Base-by-base conservation (phyloP, 1,139 yeast genomes). In the Protomyces gravidus region DNA sequence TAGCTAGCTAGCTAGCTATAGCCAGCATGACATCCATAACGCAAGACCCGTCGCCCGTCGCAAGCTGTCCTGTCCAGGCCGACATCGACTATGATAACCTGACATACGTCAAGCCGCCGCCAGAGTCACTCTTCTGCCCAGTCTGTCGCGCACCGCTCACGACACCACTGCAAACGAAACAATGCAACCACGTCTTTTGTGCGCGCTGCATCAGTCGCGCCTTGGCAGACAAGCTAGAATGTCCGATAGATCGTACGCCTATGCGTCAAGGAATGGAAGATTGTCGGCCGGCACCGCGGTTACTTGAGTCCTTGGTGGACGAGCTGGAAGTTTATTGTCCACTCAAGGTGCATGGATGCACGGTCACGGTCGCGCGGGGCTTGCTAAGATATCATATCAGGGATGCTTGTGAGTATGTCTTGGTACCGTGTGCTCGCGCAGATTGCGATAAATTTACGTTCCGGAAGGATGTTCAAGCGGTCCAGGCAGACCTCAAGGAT, bases 41-140 rank as follows among this genome's bases (percentile, higher is more conserved):
- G n/a, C n/a, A n/a, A 28, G 32, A 28, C 32, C 32, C 32, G 32
- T 28, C 32, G n/a, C n/a, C n/a, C n/a, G n/a, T n/a, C n/a, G 32
- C 32, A 13, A 28, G 32, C 13, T 13, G 13, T 9, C 13, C 32
- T 28, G 32, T 13, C 13, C 42, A 5, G 21, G 23, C 42, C n/a
- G 42, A 19, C 23, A 32, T 52, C n/a, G 58, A 53, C 26, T 53
- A 33, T 39, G 58, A 53, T 17, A 45, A 25, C 7, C 47, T 53
- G 26, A 30, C 21, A 7, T 53, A 45, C 46, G 58, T 36, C 6
- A 9, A 50, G 4, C 15, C 28, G 13, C 50, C 46, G 15, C 58
- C 58, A 33, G 51, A 45, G 11, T 45, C 51, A 25, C 58, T 53
- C 33, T 46, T 21, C 28, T 53, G 58, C 46, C 51, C 58, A 15